A percentile compares a stretch with the other conserved stretches of the same genome.
Evolutionary conservation across 208 protist species (phyloP).

Genomic region (Angomonas ambiguus): DNA sequence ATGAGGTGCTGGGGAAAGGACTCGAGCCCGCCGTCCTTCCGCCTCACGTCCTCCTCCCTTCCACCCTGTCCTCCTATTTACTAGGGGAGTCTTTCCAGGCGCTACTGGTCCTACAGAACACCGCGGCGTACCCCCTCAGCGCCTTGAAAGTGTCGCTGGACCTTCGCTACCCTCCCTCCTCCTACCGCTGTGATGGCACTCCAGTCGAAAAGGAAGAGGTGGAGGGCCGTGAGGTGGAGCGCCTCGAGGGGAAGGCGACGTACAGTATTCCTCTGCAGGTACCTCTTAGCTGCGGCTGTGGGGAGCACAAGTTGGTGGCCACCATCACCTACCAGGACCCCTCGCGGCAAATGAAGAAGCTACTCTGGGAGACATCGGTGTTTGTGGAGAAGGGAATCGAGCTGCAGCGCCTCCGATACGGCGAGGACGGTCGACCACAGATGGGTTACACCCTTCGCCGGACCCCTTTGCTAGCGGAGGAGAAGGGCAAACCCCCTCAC

Average conservation of each 20-base stretch:
- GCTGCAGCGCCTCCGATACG: neutral
- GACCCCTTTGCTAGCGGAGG: too few species aligned
- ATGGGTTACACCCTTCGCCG: too few species aligned
- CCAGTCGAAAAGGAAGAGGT: neutral
- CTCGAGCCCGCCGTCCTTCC: constrained; percentile 20
- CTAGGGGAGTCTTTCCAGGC: constrained; percentile 53
- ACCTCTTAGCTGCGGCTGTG: neutral
- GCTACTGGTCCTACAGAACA: constrained; percentile 65
- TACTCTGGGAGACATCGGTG: neutral
- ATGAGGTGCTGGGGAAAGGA: constrained; percentile 39
- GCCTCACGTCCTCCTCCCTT: constrained; percentile 34
- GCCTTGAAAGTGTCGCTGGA: constrained; percentile 31
- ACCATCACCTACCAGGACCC: neutral
- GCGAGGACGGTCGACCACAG: too few species aligned
- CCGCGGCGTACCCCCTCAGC: constrained; percentile 44
- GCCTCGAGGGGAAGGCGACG: neutral
- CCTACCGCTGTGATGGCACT: constrained; percentile 5
- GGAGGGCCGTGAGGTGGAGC: neutral
- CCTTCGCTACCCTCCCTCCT: constrained; percentile 17
- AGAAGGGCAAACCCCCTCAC: too few species aligned
- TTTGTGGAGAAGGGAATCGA: neutral
- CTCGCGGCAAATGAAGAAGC: neutral
- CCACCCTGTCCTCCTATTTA: constrained; percentile 43
- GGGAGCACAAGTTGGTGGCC: neutral
- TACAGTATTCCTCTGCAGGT: neutral